Conservation (phyloP, 2,329 filamentous ascomycete genomes). For the Dothistroma pini region DNA sequence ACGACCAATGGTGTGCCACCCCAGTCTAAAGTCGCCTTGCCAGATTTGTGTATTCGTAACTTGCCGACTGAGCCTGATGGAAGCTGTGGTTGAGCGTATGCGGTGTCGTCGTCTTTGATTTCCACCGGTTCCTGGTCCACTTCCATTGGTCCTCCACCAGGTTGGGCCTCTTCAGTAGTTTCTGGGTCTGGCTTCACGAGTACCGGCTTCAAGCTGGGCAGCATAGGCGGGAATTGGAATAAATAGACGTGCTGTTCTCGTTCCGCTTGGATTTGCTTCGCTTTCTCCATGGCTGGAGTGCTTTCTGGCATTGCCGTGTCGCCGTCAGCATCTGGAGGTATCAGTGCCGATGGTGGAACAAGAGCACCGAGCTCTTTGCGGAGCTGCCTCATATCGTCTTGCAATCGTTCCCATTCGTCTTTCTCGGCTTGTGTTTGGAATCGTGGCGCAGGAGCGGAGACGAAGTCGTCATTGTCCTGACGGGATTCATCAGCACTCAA, state of each 20-base stretch:
- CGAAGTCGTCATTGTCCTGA: slow-evolving; percentile 18
- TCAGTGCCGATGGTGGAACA: slow-evolving; percentile 27
- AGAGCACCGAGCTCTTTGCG: slow-evolving; percentile 46
- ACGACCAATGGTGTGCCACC: slow-evolving; percentile 58
- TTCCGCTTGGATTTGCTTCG: slow-evolving; percentile 34
- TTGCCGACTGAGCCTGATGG: slow-evolving; percentile 58
- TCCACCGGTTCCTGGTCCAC: slow-evolving; percentile 14
- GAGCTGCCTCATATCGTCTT: slow-evolving; percentile 46
- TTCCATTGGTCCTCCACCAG: slow-evolving; percentile 21
- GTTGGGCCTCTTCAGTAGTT: slow-evolving; percentile 12
- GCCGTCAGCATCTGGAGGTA: slow-evolving; percentile 39
- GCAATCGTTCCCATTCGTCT: slow-evolving; percentile 48
- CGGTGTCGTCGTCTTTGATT: slow-evolving; percentile 3
- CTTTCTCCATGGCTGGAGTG: slow-evolving; percentile 14
- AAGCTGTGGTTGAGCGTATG: slow-evolving; percentile 40
- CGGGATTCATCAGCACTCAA: slow-evolving; percentile 10
- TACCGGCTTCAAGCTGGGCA: slow-evolving; percentile 52
- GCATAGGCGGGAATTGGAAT: slow-evolving; percentile 61
- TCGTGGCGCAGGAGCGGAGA: slow-evolving; percentile 36
- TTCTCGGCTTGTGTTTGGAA: slow-evolving; percentile 53
- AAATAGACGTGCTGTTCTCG: slow-evolving; percentile 57
- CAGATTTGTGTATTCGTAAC: slow-evolving; percentile 58
- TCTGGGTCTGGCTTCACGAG: slow-evolving; percentile 31
- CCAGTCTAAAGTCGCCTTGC: slow-evolving; percentile 60
- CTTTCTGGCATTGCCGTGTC: slow-evolving; percentile 39